These are phyloP conservation scores for Kwoniella shivajii DNA, from an alignment of 1,284 basidiomycete genomes.

Conservation along the genomic window DNA sequence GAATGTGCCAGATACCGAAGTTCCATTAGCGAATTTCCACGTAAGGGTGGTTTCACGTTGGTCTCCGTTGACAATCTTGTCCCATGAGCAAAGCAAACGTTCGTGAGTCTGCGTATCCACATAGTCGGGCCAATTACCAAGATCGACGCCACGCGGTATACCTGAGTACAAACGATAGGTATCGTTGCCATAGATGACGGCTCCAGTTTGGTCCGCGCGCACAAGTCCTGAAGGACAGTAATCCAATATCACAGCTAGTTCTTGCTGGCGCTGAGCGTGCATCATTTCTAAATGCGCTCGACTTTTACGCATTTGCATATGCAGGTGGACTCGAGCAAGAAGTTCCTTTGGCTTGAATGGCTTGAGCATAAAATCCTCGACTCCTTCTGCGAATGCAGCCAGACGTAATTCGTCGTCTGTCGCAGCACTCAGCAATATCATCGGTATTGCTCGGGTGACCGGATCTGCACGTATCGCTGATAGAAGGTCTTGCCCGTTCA, in stretches of 20 bases:
- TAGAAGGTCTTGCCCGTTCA: conserved; percentile 26
- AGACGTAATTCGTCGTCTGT: conserved; percentile 27
- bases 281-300: conserved; percentile 26
- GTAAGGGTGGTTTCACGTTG: conserved; percentile 8
- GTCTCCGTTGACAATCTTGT: conserved; percentile 14
- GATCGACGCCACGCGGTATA: conserved; percentile 3
- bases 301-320: conserved; percentile 39
- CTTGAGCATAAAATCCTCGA: conserved; percentile 44
- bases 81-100: conserved; percentile 6
- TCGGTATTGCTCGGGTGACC: conserved; percentile 14
- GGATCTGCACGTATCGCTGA: conserved; percentile 10
- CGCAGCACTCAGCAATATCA: conserved; percentile 21
- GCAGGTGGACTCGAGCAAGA: conserved; percentile 44
- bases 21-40: conserved; percentile 36
- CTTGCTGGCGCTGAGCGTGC: conserved; percentile 32
- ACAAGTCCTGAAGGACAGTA: conserved; percentile 24
- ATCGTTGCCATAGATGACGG: conserved; percentile 28
- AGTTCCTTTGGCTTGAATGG: conserved; percentile 46
- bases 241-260: conserved; percentile 41
- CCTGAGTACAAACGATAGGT: conserved; percentile 20
- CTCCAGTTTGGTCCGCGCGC: conserved; percentile 20
- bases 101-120: conserved; percentile 11
- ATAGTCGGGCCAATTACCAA: conserved; percentile 15
- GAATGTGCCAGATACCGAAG: conserved; percentile 28
- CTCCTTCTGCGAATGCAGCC: conserved; percentile 43